Evolutionary conservation across 2,329 filamentous ascomycete genomes (phyloP), one percentile per base, ranked within the genome.

Genomic region (Nannizziopsis arthrosporioides): DNA sequence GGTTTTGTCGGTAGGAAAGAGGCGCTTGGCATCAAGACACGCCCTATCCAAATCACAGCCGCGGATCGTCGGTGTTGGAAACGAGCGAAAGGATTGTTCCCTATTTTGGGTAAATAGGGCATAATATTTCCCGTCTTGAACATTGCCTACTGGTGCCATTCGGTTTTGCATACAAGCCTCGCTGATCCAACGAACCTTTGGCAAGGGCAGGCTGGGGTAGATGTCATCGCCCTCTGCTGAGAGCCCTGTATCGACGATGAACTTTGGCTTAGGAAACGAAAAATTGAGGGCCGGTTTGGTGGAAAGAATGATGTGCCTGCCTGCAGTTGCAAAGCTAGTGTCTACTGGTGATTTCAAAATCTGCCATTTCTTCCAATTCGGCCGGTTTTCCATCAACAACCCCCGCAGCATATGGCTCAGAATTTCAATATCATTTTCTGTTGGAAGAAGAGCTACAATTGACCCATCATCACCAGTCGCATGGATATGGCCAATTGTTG

Each of bases 221-320:
- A 7, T 27, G 22, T 27, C 22, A 27, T 27, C 3, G 22, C 7
- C 22, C 7, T 27, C 7, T 27, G 22, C 22, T 7, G 22, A 27
- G 22, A 27, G 22, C 22, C 22, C 22, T 27, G 22, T 27, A 27
- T 27, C 22, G 22, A 27, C 22, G 22, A 27, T 27, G 7, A 27
- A 27, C 37, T 10, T 1, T 10, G 37, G 37, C 9, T 17, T 10
- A 39, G 10, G 15, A 10, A 39, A 5, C 7, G 14, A 8, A 2
- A 69, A 73, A 0, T 71, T 73, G 54, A 75, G 73, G 5, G 71
- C 71, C 49, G 75, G 71, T 47, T 73, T 72, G 0, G 72, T 75
- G 2, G 71, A 64, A 7, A 76, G 58, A 31, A 76, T 70, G 30
- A 76, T 65, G 52, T 72, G 71, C 38, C 73, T 65, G 41, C 65